A percentile compares a stretch with the other conserved stretches of the same genome.
phyloP scores from a whole-genome alignment of 352 stramenopile species.

The Phytophthora boehmeriae region DNA sequence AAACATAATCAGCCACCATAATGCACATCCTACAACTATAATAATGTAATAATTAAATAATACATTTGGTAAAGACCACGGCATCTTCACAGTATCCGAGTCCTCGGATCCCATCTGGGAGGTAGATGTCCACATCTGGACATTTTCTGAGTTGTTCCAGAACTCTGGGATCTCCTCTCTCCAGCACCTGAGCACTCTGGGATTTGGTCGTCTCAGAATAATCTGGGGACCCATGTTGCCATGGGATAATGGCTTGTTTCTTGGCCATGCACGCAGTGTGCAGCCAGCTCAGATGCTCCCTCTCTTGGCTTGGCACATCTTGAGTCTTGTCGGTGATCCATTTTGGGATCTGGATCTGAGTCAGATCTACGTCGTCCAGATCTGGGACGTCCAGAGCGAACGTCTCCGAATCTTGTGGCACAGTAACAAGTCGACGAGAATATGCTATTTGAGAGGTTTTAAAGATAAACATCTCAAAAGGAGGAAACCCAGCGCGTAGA shows the following conservation, averaged over 20 bases:
- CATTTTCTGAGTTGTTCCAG: constrained; percentile 39
- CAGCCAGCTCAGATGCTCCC: constrained; percentile 38
- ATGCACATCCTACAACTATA: not conserved
- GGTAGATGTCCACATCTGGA: constrained; percentile 52
- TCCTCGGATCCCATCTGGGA: constrained; percentile 36
- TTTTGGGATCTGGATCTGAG: constrained; percentile 20
- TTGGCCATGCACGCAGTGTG: constrained; percentile 26
- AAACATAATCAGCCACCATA: constrained; percentile 1
- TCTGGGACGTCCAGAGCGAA: constrained; percentile 23
- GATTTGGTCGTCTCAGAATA: constrained; percentile 11
- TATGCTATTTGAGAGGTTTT: constrained; percentile 9
- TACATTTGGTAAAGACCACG: constrained; percentile 51
- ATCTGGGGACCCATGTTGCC: constrained; percentile 28
- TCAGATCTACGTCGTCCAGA: constrained; percentile 20
- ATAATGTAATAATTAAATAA: not conserved
- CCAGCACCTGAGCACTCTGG: constrained; percentile 20
- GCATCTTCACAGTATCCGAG: constrained; percentile 60
- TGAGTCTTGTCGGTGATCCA: constrained; percentile 34
- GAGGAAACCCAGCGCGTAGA: constrained; percentile 23
- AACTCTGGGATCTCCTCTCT: constrained; percentile 29
- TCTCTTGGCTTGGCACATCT: constrained; percentile 31
- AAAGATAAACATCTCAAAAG: constrained; percentile 24
- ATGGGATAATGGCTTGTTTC: constrained; percentile 36
- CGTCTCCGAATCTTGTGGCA: constrained; percentile 18
- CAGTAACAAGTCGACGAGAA: constrained; percentile 15